Evolutionary conservation across 1,139 yeast genomes (phyloP), one percentile per base, ranked within the genome.

Genomic region (Kurtzmaniella quercitrusa): DNA sequence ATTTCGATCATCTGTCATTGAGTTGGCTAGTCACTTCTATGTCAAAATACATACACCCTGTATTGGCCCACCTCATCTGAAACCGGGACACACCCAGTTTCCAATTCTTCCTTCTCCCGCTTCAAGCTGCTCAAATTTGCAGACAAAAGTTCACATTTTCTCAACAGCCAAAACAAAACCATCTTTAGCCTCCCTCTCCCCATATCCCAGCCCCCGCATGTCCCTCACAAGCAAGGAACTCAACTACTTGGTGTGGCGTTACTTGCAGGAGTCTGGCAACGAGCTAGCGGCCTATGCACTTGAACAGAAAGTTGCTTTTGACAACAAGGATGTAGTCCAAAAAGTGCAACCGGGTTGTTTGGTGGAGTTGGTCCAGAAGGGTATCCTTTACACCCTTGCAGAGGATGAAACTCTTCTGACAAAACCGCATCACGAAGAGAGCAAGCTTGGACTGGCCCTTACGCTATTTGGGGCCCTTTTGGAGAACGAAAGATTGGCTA

Each of bases 191-290:
- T 9, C 16, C 5, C 10, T 29, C 19, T 5, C 37, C 5, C 19
- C 17, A 33, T 18, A 9, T 10, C 8, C 9, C 4, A 36, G 9
- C 39, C 17, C 25, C 12, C 31, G 31, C 44, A 89, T 89, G 96
- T 84, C 95, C 31, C 70, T 93, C 44, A 79, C 95, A 6, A 85
- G 95, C 49, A 81, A 78, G 47, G 96, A 91, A 66, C 75, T 93
- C 47, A 93, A 93, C 70, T 91, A 93, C 61, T 75, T 93, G 57
- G 79, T 93, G 48, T 93, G 97, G 96, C 70, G 98, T 52, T 93
- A 93, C 59, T 73, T 91, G 38, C 96, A 89, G 60, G 98, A 93
- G 60, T 75, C 88, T 7, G 97, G 96, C 1, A 71, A 75, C 46
- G 94, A 86, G 45, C 73, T 88, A 33, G 75, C 95, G 1, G 93